phyloP scores from a whole-genome alignment of 164 flowering plant species.

The Liriodendron chinense region DNA sequence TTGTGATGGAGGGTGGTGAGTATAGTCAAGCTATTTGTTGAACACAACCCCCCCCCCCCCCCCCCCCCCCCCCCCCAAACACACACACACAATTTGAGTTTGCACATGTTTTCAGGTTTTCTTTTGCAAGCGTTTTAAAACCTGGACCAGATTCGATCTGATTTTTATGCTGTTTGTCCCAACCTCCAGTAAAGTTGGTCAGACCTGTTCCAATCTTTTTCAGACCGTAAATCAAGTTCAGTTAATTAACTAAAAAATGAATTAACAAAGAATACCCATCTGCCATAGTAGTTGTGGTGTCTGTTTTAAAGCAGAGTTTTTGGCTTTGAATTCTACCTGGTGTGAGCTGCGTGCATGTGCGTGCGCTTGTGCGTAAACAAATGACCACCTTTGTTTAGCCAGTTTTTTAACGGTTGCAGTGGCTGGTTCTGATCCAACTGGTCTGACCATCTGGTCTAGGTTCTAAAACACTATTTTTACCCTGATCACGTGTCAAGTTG shows the following conservation, averaged over 20 bases:
- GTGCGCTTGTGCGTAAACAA: neutral
- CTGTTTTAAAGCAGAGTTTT: neutral
- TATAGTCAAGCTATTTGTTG: too few relatives aligned
- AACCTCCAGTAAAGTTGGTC: neutral
- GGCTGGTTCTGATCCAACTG: neutral
- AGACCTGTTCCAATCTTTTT: neutral
- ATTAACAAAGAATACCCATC: neutral
- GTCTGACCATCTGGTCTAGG: neutral
- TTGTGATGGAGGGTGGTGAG: too few relatives aligned
- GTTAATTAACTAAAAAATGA: neutral
- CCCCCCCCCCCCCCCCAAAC: too few relatives aligned
- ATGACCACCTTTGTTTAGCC: neutral
- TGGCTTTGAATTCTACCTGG: neutral
- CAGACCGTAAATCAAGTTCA: neutral
- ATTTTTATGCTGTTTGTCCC: too few relatives aligned
- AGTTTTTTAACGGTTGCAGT: neutral
- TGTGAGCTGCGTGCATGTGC: neutral
- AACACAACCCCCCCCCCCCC: too few relatives aligned
- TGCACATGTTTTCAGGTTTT: neutral
- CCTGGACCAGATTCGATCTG: neutral
- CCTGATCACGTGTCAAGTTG: too few relatives aligned
- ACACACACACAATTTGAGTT: neutral
- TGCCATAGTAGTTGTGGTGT: neutral
- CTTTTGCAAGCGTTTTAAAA: neutral
- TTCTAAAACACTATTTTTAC: too few relatives aligned